Evolutionary conservation across 345 rosid genomes (phyloP), one percentile per base, ranked within the genome.

Genomic region (Alliaria petiolata): DNA sequence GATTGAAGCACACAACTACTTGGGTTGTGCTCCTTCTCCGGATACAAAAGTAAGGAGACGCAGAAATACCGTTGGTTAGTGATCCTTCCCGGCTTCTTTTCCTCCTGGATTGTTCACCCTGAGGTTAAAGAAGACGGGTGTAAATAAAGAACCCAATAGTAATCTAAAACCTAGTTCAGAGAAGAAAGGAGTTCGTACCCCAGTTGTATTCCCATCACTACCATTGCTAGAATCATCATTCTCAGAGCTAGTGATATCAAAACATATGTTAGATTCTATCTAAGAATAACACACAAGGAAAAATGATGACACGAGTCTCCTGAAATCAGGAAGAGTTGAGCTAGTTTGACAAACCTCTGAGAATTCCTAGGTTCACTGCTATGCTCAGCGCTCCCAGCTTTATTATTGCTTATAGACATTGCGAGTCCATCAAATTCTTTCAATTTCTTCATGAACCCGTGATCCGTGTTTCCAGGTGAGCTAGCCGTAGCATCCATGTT

Each of bases 351-450:
- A 36, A 72, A 91, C 97, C 99, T 86, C 61, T 83, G 84, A 38
- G 91, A 89, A 20, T 59, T 83, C 83, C 75, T 43, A 59, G 70
- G 36, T 79, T 79, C 71, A 75, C 83, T 53, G 51, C 82, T 85
- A 54, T 30, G 70, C 28, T 83, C 96, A 46, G 71, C 77, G 39
- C 81, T 80, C 64, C 83, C 87, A 47, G 70, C 84, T 69, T 69
- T 76, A 44, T 38, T 62, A 70, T 81, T 86, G 79, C 92, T 92
- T 72, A 85, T 75, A 10, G 97, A 87, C 89, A 93, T 86, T 57
- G 93, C 90, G 78, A 95, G 93, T 62, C 90, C 91, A 66, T 88
- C 89, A 25, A 84, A 85, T 54, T 86, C 89, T 86, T 88, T 91
- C 60, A 89, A 60, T 63, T 95, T 95, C 84, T 88, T 91, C 85